Evolutionary conservation across 2,329 filamentous ascomycete genomes (phyloP).

Genomic region (Arthrobotrys megalospora): DNA sequence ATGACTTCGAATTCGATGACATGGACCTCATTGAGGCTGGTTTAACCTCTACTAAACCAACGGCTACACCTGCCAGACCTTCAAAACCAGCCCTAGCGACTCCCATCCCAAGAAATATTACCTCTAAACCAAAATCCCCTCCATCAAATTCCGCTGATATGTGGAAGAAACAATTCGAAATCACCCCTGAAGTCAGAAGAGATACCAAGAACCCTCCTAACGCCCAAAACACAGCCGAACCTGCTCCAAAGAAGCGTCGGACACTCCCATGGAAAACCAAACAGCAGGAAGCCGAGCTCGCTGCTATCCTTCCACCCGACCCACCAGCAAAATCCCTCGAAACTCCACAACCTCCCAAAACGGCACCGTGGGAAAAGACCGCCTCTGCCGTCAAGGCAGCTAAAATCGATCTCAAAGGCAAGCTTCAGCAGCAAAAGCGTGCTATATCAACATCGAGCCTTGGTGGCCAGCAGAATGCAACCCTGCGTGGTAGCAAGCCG

Average conservation of each 20-base stretch:
- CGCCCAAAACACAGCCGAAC: constrained; percentile 27
- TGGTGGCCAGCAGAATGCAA: constrained; percentile 7
- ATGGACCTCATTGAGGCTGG: constrained; percentile 52
- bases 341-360: constrained; percentile 64
- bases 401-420: constrained; percentile 54
- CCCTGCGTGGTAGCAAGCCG: constrained; percentile 29
- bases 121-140: not conserved
- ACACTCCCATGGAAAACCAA: constrained; percentile 49
- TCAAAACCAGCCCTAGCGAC: not conserved
- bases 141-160: constrained; percentile 32
- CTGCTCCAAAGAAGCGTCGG: constrained; percentile 41
- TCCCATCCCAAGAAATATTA: not conserved
- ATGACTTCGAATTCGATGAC: constrained; percentile 60
- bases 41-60: constrained; percentile 24
- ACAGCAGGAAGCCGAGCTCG: constrained; percentile 48
- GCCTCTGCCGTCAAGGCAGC: constrained; percentile 78
- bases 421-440: constrained; percentile 50
- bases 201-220: constrained; percentile 11
- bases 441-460: constrained; percentile 50
- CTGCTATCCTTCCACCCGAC: constrained; percentile 37
- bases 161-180: constrained; percentile 52
- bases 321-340: constrained; percentile 10
- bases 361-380: constrained; percentile 78
- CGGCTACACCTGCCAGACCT: not conserved
- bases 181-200: constrained; percentile 23